Conservation (phyloP, 106 monocot genomes). For the Platanthera zijinensis region DNA sequence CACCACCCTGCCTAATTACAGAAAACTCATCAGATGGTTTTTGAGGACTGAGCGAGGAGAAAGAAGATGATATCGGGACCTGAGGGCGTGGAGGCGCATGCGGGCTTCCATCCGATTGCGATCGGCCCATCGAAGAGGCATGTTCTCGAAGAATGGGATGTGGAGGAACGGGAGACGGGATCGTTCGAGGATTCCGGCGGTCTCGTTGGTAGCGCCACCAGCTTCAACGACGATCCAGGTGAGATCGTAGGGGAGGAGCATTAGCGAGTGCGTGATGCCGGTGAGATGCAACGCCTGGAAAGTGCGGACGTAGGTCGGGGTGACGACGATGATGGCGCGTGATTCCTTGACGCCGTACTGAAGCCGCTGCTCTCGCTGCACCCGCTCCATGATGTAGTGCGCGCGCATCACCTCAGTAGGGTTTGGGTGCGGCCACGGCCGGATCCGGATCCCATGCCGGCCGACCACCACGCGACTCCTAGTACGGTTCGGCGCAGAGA, state of each 20-base stretch:
- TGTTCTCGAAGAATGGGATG: conserved; percentile 35
- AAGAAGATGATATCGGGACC: conserved; percentile 25
- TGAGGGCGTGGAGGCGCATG: conserved; percentile 74
- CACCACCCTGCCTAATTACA: conserved; percentile 33
- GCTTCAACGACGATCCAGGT: conserved; percentile 94
- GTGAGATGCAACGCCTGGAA: conserved; percentile 90
- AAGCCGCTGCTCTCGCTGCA: conserved; percentile 74
- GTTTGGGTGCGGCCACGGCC: conserved; percentile 90
- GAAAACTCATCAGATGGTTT: not conserved
- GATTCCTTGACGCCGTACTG: conserved; percentile 55
- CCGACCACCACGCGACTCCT: conserved; percentile 74
- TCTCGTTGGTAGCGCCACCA: conserved; percentile 60
- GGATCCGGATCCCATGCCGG: conserved; percentile 94
- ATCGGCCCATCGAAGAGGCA: conserved; percentile 59
- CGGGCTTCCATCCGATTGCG: conserved; percentile 54
- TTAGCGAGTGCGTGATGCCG: conserved; percentile 62
- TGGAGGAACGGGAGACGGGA: conserved; percentile 49
- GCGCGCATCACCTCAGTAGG: conserved; percentile 67
- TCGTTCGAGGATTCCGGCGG: conserved; percentile 26
- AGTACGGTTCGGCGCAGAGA: conserved; percentile 13
- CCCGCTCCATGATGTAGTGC: conserved; percentile 67
- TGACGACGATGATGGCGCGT: conserved; percentile 48
- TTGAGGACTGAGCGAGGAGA: not conserved
- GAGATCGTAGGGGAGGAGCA: conserved; percentile 58
- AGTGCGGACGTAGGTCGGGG: conserved; percentile 82